phyloP scores from a whole-genome alignment of 2,329 filamentous ascomycete species.

The Penicillium sclerotigenum region DNA sequence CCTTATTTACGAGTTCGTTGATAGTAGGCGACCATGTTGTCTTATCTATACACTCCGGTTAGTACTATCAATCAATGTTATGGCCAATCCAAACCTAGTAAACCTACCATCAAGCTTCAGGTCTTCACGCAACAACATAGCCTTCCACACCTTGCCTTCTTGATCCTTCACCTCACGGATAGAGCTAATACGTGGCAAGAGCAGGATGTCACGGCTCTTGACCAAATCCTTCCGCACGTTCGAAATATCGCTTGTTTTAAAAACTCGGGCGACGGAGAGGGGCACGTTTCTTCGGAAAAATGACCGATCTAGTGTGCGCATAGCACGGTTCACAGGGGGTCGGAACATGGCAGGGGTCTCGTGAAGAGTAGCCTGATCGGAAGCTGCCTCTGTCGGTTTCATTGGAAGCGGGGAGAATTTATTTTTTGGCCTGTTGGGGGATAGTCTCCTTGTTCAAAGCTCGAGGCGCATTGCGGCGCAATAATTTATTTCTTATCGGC shows the following conservation, averaged over 20 bases:
- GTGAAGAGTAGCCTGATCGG: constrained; percentile 19
- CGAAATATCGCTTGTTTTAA: constrained; percentile 71
- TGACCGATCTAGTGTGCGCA: constrained; percentile 74
- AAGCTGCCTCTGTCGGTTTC: constrained; percentile 16
- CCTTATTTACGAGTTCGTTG: constrained; percentile 63
- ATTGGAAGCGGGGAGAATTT: constrained; percentile 15
- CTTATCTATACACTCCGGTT: constrained; percentile 50
- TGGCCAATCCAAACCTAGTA: not conserved
- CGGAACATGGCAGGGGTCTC: constrained; percentile 59
- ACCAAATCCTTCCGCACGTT: constrained; percentile 65
- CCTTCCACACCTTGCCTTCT: constrained; percentile 43
- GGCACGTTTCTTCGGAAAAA: constrained; percentile 77
- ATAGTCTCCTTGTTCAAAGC: constrained; percentile 2
- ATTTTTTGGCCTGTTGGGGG: not conserved
- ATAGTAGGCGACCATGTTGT: constrained; percentile 74
- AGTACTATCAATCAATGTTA: not conserved
- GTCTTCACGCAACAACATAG: constrained; percentile 39
- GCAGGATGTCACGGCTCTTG: constrained; percentile 63
- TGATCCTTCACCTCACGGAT: constrained; percentile 59
- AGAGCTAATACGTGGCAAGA: constrained; percentile 60
- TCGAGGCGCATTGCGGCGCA: constrained; percentile 12
- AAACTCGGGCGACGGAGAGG: constrained; percentile 73
- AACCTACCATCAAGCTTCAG: constrained; percentile 43
- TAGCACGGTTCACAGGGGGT: constrained; percentile 75
- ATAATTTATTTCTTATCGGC: constrained; percentile 23